Evolutionary conservation across 257 asterid species (phyloP).

Genomic region (Fraxinus anomala): DNA sequence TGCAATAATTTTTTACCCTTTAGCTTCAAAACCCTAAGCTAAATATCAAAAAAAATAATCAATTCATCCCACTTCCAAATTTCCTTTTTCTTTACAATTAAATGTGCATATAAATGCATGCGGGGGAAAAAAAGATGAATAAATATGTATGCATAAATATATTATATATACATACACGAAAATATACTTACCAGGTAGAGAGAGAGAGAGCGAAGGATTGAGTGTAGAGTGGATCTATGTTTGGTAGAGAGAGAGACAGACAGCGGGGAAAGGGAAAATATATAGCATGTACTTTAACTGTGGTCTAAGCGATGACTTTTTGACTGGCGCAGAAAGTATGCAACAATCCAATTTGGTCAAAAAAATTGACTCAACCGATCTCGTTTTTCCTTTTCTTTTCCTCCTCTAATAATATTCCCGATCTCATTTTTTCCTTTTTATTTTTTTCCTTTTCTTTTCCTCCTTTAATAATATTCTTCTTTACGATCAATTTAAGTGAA

Average conservation of each 20-base stretch:
- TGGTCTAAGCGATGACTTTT: slow-evolving; percentile 10
- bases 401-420: too few species aligned
- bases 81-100: background rate
- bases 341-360: background rate
- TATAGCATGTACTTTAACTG: slow-evolving; percentile 7
- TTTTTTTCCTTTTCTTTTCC: background rate
- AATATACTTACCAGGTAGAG: slow-evolving; percentile 10
- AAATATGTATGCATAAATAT: background rate
- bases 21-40: slow-evolving; percentile 13
- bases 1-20: background rate
- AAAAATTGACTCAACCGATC: background rate
- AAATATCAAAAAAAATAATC: background rate
- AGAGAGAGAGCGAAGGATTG: slow-evolving; percentile 10
- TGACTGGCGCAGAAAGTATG: slow-evolving; percentile 12
- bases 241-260: background rate
- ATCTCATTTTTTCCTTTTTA: background rate
- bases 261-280: background rate
- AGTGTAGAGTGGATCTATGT: slow-evolving; percentile 10
- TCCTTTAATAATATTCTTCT: background rate
- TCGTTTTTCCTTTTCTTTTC: background rate
- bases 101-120: background rate
- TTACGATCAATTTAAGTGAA: too few species aligned
- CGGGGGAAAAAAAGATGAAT: background rate
- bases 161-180: background rate
- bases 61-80: background rate